Conservation (phyloP, 2,329 filamentous ascomycete genomes). For the Cercospora brassicicola region DNA sequence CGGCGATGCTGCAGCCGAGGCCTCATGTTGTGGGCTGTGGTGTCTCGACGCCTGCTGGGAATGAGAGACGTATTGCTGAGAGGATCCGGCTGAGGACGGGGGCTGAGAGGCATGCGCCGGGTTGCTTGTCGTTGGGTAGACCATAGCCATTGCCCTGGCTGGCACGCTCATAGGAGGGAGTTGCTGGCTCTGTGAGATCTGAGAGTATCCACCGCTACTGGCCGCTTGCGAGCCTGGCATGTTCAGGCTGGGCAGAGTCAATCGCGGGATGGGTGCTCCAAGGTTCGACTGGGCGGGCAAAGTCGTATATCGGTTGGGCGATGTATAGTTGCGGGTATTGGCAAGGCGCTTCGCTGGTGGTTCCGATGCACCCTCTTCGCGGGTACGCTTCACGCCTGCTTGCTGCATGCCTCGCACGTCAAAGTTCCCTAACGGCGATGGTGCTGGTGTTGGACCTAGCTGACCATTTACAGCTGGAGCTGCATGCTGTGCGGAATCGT, state of each 20-base stretch:
- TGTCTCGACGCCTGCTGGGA: slow-evolving; percentile 49
- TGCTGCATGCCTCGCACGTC: slow-evolving; percentile 38
- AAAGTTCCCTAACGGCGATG: slow-evolving; percentile 43
- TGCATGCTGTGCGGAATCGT: slow-evolving; percentile 38
- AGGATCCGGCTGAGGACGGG: slow-evolving; percentile 26
- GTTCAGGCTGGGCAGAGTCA: slow-evolving; percentile 71
- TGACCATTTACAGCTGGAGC: slow-evolving; percentile 42
- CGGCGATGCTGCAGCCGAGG: slow-evolving; percentile 64
- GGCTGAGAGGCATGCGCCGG: slow-evolving; percentile 50
- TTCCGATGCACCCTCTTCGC: slow-evolving; percentile 56
- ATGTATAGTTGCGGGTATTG: slow-evolving; percentile 31
- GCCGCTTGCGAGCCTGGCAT: slow-evolving; percentile 52
- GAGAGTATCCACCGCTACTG: slow-evolving; percentile 26
- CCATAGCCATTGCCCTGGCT: slow-evolving; percentile 66
- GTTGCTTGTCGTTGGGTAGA: slow-evolving; percentile 63
- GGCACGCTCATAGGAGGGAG: slow-evolving; percentile 64
- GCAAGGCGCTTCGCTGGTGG: slow-evolving; percentile 56
- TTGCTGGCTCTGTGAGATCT: slow-evolving; percentile 43
- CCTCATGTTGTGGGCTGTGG: slow-evolving; percentile 52
- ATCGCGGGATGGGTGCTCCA: slow-evolving; percentile 47
- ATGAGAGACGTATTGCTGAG: slow-evolving; percentile 24
- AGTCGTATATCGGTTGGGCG: slow-evolving; percentile 37
- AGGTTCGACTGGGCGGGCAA: slow-evolving; percentile 37
- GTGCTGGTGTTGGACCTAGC: slow-evolving; percentile 45
- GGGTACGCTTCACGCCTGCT: slow-evolving; percentile 57